Evolutionary conservation across 495 filamentous ascomycete species (phyloP).

Genomic region (Cudoniella acicularis): DNA sequence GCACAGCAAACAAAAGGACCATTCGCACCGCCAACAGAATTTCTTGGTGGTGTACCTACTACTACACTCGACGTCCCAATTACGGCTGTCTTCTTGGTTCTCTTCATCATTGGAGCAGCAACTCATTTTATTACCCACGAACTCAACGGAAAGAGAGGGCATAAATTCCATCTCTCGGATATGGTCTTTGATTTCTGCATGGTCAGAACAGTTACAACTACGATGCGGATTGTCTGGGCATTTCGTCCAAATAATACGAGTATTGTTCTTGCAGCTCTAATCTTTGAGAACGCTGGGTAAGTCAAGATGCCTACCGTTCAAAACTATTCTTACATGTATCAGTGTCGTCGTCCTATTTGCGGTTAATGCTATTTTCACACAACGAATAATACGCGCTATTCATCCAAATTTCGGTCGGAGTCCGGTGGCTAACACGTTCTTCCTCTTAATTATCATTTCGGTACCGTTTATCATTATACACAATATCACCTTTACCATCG

Average conservation of each 20-base stretch:
- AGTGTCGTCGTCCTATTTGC: conserved; percentile 75
- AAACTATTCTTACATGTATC: conserved; percentile 56
- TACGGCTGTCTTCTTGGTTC: conserved; percentile 54
- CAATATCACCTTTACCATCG: conserved; percentile 56
- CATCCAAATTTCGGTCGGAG: conserved; percentile 71
- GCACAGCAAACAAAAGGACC: background rate
- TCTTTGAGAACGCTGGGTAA: conserved; percentile 34
- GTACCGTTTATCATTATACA: conserved; percentile 59
- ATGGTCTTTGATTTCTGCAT: conserved; percentile 77
- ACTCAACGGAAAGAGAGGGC: conserved; percentile 49
- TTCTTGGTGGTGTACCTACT: conserved; percentile 16
- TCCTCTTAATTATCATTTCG: conserved; percentile 54
- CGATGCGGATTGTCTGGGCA: conserved; percentile 59
- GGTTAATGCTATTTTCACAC: conserved; percentile 71
- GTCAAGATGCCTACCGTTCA: conserved; percentile 65
- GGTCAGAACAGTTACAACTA: conserved; percentile 12
- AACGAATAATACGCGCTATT: conserved; percentile 70
- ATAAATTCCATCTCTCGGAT: conserved; percentile 53
- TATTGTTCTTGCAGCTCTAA: conserved; percentile 50
- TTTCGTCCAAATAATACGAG: conserved; percentile 42
- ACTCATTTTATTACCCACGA: conserved; percentile 63
- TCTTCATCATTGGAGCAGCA: conserved; percentile 57
- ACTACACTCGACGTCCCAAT: conserved; percentile 57
- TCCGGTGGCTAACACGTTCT: conserved; percentile 37
- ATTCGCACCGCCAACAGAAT: conserved; percentile 8